Conservation (phyloP, 2,329 filamentous ascomycete species). For the Aureobasidium sp. region DNA sequence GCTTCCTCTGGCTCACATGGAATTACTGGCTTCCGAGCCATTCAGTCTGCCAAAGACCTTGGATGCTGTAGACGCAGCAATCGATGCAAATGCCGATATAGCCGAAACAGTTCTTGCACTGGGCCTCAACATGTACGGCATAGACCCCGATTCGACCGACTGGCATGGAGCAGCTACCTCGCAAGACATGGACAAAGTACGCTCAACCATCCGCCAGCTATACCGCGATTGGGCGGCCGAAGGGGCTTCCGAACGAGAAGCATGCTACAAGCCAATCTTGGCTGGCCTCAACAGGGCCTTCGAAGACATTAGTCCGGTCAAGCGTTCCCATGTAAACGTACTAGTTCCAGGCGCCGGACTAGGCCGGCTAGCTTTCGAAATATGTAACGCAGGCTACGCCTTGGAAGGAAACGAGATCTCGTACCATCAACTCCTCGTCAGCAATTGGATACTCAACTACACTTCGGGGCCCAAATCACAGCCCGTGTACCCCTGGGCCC, state of each 20-base stretch:
- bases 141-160: slow-evolving; percentile 41
- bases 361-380: slow-evolving; percentile 80
- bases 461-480: slow-evolving; percentile 56
- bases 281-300: slow-evolving; percentile 51
- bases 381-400: slow-evolving; percentile 64
- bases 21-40: slow-evolving; percentile 70
- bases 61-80: slow-evolving; percentile 73
- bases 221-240: slow-evolving; percentile 90
- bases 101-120: slow-evolving; percentile 69
- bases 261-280: slow-evolving; percentile 70
- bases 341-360: slow-evolving; percentile 87
- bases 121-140: slow-evolving; percentile 61
- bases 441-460: slow-evolving; percentile 65
- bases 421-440: slow-evolving; percentile 90
- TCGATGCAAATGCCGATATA: slow-evolving; percentile 79
- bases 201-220: slow-evolving; percentile 86
- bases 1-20: slow-evolving; percentile 75
- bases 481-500: slow-evolving; percentile 75
- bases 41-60: slow-evolving; percentile 79
- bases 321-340: slow-evolving; percentile 45
- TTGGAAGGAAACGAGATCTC: slow-evolving; percentile 91
- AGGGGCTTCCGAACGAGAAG: slow-evolving; percentile 65
- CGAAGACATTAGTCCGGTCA: slow-evolving; percentile 21
- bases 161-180: slow-evolving; percentile 67
- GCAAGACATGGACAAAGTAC: slow-evolving; percentile 79